Conservation (phyloP, 108 stramenopile species). For the Epipyxis sp. region DNA sequence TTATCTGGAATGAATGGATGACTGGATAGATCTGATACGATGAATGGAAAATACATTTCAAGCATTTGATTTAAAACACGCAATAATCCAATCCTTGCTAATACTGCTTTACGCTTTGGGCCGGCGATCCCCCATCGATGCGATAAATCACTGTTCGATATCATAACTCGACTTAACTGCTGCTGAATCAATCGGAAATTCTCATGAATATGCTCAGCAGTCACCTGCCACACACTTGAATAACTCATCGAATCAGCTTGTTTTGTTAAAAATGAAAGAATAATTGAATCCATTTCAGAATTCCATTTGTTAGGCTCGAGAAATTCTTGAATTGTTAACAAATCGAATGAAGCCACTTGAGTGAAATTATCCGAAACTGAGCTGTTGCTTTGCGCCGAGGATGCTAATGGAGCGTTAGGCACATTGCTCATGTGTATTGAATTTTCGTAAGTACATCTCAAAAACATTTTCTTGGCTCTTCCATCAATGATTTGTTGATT, state of each 20-base stretch:
- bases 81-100: conserved; percentile 18
- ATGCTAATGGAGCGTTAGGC: too few species aligned
- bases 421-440: neutral
- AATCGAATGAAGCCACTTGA: conserved; percentile 10
- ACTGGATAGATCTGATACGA: neutral
- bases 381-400: too few species aligned
- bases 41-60: conserved; percentile 16
- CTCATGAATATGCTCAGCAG: neutral
- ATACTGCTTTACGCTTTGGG: conserved; percentile 22
- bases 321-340: conserved; percentile 41
- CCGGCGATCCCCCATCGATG: conserved; percentile 29
- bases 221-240: neutral
- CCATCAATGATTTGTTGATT: conserved; percentile 40
- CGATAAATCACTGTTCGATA: neutral
- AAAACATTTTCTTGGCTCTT: conserved; percentile 25
- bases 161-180: neutral
- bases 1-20: neutral
- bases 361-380: too few species aligned
- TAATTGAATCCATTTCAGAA: neutral
- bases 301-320: conserved; percentile 39
- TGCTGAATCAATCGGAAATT: conserved; percentile 19
- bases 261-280: neutral
- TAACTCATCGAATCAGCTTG: neutral
- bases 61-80: conserved; percentile 27
- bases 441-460: conserved; percentile 19